Conservation (phyloP, 306 rosid species). For the Ormosia emarginata region DNA sequence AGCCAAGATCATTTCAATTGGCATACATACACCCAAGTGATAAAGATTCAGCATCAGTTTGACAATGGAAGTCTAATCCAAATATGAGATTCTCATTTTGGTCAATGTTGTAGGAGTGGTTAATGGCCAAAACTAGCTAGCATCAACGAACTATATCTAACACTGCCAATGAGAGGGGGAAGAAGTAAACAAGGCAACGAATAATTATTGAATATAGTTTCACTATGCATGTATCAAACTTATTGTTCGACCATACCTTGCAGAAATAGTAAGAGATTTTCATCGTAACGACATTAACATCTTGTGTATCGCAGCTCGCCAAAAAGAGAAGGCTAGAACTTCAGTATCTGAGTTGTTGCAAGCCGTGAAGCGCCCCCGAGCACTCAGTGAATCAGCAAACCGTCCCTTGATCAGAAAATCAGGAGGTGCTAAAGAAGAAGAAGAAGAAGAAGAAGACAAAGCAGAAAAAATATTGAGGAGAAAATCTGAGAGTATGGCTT, state of each 20-base stretch:
- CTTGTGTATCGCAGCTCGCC: slow-evolving; percentile 68
- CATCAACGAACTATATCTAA: background rate
- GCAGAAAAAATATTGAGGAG: slow-evolving; percentile 37
- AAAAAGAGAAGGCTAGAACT: slow-evolving; percentile 71
- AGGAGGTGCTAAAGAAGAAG: slow-evolving; percentile 34
- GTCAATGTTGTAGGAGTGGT: background rate
- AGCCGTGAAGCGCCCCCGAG: slow-evolving; percentile 86
- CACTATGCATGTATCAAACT: background rate
- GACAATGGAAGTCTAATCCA: background rate
- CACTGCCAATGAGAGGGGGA: background rate
- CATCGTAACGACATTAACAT: slow-evolving; percentile 2
- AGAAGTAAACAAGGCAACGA: background rate
- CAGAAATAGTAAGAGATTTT: background rate
- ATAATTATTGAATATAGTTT: background rate
- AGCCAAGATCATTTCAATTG: background rate
- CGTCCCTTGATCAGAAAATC: slow-evolving; percentile 62
- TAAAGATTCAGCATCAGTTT: background rate
- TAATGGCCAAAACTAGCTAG: background rate
- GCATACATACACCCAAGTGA: background rate
- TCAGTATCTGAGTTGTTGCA: slow-evolving; percentile 68
- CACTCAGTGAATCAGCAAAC: slow-evolving; percentile 72
- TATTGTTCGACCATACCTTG: background rate
- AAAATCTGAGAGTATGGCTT: slow-evolving; percentile 58
- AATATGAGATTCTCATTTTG: background rate
- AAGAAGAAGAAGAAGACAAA: slow-evolving; percentile 34